A percentile compares a stretch with the other conserved stretches of the same genome.
These are phyloP conservation scores for Trichoderma pleuroti DNA, from an alignment of 2,329 filamentous ascomycete species.

Conservation along the genomic window DNA sequence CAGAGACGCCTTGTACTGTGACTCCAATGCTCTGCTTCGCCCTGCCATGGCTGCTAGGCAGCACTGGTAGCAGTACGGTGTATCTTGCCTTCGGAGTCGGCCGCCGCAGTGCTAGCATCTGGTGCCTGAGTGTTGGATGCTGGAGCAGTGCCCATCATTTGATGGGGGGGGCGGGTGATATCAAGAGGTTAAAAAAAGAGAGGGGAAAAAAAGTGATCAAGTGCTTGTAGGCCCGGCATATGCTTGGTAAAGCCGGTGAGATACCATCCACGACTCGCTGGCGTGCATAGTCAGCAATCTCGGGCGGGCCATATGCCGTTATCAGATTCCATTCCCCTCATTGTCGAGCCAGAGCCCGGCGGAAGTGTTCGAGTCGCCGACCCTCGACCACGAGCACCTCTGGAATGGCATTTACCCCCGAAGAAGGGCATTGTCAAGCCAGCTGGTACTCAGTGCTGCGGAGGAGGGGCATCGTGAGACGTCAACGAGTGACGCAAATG, in stretches of 20 bases:
- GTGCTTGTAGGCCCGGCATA: not conserved
- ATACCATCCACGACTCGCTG: not conserved
- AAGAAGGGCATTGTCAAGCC: not conserved
- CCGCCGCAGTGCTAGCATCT: not conserved
- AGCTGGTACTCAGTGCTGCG: not conserved
- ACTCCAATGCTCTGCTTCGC: not conserved
- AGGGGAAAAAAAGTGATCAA: not conserved
- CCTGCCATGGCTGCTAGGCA: not conserved
- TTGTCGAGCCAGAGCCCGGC: not conserved
- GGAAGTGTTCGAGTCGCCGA: not conserved
- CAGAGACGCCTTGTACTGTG: conserved; percentile 14
- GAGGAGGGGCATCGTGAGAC: conserved; percentile 13
- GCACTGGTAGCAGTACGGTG: not conserved
- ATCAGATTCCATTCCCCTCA: not conserved
- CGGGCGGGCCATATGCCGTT: not conserved
- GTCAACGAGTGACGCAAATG: conserved; percentile 11
- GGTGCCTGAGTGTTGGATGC: conserved; percentile 1
- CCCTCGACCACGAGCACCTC: not conserved
- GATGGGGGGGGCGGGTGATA: not conserved
- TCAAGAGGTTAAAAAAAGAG: not conserved
- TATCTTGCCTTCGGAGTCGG: not conserved
- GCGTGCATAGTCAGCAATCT: not conserved
- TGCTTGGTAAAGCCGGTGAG: not conserved
- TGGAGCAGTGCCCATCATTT: not conserved
- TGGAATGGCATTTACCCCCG: not conserved